These are phyloP conservation scores for Forsythia viridissima DNA, from an alignment of 257 asterid genomes.

Conservation along the genomic window DNA sequence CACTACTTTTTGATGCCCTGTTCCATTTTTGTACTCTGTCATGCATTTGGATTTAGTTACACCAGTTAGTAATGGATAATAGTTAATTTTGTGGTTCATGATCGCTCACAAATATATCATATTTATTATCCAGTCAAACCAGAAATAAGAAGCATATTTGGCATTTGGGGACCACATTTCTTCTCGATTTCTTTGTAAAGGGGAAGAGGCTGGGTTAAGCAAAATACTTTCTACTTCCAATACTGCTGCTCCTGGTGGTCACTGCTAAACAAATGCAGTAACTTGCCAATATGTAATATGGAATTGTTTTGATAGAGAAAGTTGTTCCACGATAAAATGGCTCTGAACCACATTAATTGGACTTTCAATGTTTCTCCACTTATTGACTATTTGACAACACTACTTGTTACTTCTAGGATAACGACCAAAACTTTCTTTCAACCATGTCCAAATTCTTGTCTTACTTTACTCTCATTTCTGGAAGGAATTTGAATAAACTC, in stretches of 20 bases:
- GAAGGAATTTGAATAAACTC: not conserved
- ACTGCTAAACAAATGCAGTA: not conserved
- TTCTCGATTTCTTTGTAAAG: not conserved
- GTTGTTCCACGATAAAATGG: not conserved
- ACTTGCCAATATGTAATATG: not conserved
- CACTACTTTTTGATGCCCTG: not conserved
- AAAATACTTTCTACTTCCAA: not conserved
- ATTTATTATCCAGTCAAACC: not conserved
- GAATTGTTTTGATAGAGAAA: not conserved
- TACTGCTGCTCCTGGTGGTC: not conserved
- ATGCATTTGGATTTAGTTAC: slow-evolving; percentile 10
- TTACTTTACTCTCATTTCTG: slow-evolving; percentile 8
- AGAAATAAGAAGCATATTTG: not conserved
- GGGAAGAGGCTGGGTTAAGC: not conserved
- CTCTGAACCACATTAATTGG: not conserved
- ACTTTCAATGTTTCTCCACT: slow-evolving; percentile 3
- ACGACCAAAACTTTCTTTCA: not conserved
- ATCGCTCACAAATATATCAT: not conserved
- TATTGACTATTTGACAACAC: not conserved
- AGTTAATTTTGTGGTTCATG: not conserved
- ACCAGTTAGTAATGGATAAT: slow-evolving; percentile 10
- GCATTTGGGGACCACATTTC: not conserved
- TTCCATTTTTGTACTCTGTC: not conserved
- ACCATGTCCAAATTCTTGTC: not conserved
- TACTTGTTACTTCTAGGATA: not conserved